Base-by-base conservation (phyloP, 305 asterid species). In the Fraxinus floribunda region DNA sequence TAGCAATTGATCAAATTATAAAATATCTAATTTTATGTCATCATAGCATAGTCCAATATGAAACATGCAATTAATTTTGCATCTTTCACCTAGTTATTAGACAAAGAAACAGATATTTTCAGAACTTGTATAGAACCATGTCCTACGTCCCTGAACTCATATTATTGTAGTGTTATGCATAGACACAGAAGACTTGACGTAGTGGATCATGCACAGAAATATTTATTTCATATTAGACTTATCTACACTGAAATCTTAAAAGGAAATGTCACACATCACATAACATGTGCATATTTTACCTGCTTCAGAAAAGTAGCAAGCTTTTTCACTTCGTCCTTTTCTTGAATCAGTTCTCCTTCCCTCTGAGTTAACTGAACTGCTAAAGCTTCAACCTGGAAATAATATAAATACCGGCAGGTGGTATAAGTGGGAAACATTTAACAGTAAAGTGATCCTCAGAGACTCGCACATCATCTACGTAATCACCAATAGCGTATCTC, bases 271-370 rank as follows among this genome's bases (percentile, higher is more conserved):
- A 78, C 79, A 46, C 36, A 13, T 77, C 13, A 26, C 35, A 44
- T 15, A 26, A 77, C 80, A 75, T 15, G 44, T 71, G 39, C 38
- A 57, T 72, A 26, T 36, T 82, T 79, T 84, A 95, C 98, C 99
- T 93, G 99, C 89, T 94, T 90, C 86, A 94, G 79, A 86, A 95
- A 95, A 84, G 90, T 88, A 71, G 99, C 98, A 85, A 95, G 97
- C 89, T 85, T 94, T 90, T 95, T 94, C 77, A 95, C 99, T 94
- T 95, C 98, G 7, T 93, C 92, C 84, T 93, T 95, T 90, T 95
- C 99, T 84, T 94, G 97, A 86, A 91, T 91, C 71, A 95, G 89
- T 84, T 95, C 98, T 84, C 98, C 99, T 91, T 95, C 97, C 85
- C 99, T 94, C 85, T 91, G 94, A 78, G 94, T 93, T 88, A 95